Percentiles rank a stretch among this genome's conserved stretches.
These are phyloP conservation scores for Phytophthora lateralis DNA, from an alignment of 352 stramenopile species.

Conservation along the genomic window DNA sequence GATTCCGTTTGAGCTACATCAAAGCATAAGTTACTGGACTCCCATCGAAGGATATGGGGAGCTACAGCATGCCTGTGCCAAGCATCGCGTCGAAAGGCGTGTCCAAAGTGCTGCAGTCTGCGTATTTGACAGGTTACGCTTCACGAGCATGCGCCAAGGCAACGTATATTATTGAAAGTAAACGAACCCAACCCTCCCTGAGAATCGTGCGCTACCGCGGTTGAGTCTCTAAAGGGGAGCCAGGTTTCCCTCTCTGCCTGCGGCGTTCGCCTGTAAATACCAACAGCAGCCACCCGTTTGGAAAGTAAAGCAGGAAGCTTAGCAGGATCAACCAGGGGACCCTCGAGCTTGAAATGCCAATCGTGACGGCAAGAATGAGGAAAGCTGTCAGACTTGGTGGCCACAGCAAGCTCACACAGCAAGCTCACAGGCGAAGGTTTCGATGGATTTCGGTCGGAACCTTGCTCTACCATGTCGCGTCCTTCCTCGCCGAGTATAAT, in stretches of 20 bases:
- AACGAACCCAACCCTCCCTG: not conserved
- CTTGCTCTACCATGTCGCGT: not conserved
- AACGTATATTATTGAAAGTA: not conserved
- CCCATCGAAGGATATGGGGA: not conserved
- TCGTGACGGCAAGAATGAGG: conserved; percentile 5
- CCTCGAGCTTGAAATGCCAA: conserved; percentile 3
- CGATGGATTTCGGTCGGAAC: not conserved
- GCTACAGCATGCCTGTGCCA: not conserved
- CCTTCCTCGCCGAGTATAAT: not conserved
- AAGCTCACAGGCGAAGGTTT: not conserved
- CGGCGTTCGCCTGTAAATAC: not conserved
- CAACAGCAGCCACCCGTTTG: not conserved
- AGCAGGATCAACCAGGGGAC: not conserved
- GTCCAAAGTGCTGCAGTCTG: not conserved
- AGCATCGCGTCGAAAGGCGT: not conserved
- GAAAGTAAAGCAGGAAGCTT: not conserved
- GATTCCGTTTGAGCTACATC: conserved; percentile 40
- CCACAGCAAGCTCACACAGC: conserved; percentile 4
- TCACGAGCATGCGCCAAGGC: not conserved
- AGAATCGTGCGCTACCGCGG: not conserved
- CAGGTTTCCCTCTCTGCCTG: not conserved
- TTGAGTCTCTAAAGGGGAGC: not conserved
- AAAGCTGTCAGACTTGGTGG: conserved; percentile 6
- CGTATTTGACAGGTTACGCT: not conserved
- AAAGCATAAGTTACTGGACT: conserved; percentile 7